Evolutionary conservation across 176 grass and related monocot species (phyloP), one percentile per base, ranked within the genome.

Genomic region (Cocos nucifera): DNA sequence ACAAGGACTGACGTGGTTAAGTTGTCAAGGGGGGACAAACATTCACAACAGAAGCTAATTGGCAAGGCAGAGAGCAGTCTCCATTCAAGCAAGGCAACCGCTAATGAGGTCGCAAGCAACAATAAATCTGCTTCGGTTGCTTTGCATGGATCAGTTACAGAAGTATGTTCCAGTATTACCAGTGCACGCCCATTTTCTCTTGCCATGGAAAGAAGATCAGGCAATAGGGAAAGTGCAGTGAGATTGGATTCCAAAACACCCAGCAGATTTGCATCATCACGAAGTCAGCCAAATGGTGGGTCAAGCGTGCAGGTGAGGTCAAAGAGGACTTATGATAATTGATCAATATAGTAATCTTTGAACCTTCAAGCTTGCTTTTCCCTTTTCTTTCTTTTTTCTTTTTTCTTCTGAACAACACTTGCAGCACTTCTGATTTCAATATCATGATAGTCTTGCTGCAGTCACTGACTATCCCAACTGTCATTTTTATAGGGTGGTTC

Each of bases 161-260:
- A 89, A 69, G 19, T 62, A 62, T 64, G 39, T 19, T 24, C 29
- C 12, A 74, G 63, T 79, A 4, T 59, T 54, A 57, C 49, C 8
- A 49, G 60, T 26, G 58, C 66, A 53, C 48, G 32, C 23, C 72
- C 72, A 1, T 78, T 83, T 16, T 63, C 70, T 48, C 70, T 73
- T 74, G 68, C 76, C 61, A 77, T 76, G 78, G 79, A 90, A 54
- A 76, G 69, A 56, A 73, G 18, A 0, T 15, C 73, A 74, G 9
- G 24, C 67, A 74, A 64, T 17, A 68, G 79, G 64, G 69, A 73
- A 61, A 71, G 26, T 77, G 44, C 56, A 72, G 20, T 49, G 19
- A 85, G 71, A 63, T 59, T 32, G 14, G 74, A 81, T 61, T 53
- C 32, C 49, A 76, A 73, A 55, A 82, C 29, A 0, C 61, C 67